phyloP scores from a whole-genome alignment of 495 filamentous ascomycete species.

The Parmelia sp. region DNA sequence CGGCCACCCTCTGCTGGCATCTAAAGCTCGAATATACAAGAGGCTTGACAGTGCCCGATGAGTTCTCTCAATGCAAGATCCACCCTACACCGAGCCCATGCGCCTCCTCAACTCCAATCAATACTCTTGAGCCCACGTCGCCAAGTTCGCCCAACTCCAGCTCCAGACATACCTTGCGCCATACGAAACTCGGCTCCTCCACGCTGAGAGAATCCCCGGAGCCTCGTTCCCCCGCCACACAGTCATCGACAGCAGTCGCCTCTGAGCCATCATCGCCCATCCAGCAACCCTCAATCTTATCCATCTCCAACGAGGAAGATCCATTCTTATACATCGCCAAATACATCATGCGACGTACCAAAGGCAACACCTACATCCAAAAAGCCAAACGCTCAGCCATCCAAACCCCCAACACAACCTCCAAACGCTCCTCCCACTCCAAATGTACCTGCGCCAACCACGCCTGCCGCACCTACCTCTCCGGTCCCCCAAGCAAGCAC shows the following conservation, averaged over 20 bases:
- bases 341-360: background rate
- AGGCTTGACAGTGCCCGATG: background rate
- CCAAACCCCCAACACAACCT: background rate
- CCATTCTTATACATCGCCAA: constrained; percentile 12
- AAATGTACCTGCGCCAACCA: constrained; percentile 2
- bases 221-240: background rate
- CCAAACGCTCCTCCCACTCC: background rate
- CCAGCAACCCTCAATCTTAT: background rate
- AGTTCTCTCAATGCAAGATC: background rate
- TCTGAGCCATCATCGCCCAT: background rate
- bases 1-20: background rate
- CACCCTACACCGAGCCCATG: background rate
- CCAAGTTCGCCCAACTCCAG: background rate
- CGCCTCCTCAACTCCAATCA: background rate
- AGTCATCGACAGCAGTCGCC: background rate
- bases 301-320: background rate
- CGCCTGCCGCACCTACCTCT: constrained; percentile 2
- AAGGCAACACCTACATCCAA: background rate
- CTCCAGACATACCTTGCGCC: background rate
- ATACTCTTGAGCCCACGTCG: background rate
- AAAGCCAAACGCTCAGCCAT: background rate
- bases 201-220: background rate
- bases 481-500: constrained; percentile 1
- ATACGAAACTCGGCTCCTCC: background rate
- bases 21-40: constrained; percentile 2